Evolutionary conservation across 208 protist species (phyloP), one percentile per base, ranked within the genome.

Genomic region (Herpetomonas tarakana): DNA sequence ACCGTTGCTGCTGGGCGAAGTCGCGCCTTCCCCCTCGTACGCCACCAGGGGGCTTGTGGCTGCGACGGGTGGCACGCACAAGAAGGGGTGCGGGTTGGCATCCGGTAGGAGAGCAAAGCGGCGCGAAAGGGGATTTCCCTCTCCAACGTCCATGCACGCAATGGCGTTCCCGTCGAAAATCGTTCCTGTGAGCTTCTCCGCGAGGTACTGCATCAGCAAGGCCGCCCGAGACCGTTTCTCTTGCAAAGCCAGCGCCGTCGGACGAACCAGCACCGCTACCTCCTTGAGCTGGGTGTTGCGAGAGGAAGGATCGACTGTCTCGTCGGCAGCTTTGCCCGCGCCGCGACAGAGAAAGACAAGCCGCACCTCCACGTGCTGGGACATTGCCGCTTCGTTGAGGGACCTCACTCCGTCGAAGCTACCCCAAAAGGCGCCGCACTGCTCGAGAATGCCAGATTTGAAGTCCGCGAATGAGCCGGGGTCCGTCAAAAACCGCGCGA

Each of bases 131-230:
- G n/a, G n/a, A n/a, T n/a, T n/a, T n/a, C n/a, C n/a, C 35, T 41
- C 35, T 18, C 14, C 9, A 6, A 41, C 35, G 35, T 6, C 6
- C 35, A 14, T 14, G 51, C 79, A 87, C 50, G 77, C 62, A 18
- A 91, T 62, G 35, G 85, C 68, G 62, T 77, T 85, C 14, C 79
- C 79, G 59, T 91, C 83, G 58, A 91, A 91, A 16, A 87, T 58
- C 31, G 72, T 73, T 3, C 83, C 83, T 27, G 72, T 85, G 31
- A 91, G 55, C 4, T 66, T 53, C 38, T 91, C 83, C 57, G 76
- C 68, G 58, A 91, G 67, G 50, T 91, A 79, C 38, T 65, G 52
- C 21, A 85, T 77, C 19, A 91, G 58, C 22, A 91, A 60, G 51
- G 31, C 41, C 11, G 67, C 50, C 26, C 83, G 72, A 1, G 71